Evolutionary conservation across 192 early-diverging fungal genomes (phyloP).

Genomic region (Dissophora globulifera): DNA sequence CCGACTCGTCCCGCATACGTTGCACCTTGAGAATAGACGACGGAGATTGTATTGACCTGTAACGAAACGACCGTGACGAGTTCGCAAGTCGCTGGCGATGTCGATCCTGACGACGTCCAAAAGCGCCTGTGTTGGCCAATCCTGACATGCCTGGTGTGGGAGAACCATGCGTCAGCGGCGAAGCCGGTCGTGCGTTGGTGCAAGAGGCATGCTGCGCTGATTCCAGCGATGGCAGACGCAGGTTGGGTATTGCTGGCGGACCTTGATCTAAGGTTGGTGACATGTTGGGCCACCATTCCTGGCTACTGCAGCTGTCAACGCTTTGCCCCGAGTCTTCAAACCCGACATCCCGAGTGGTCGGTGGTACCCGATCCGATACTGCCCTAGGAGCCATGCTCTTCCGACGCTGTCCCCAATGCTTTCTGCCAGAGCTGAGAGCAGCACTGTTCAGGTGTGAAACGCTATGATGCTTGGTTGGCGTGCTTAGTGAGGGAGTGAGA

Average conservation of each 20-base stretch:
- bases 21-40: too few species aligned
- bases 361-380: constrained; percentile 27
- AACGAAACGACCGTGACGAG: constrained; percentile 6
- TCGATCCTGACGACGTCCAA: constrained; percentile 26
- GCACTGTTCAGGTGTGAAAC: too few species aligned
- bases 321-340: constrained; percentile 7
- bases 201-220: too few species aligned
- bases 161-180: background rate
- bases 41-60: too few species aligned
- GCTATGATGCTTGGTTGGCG: too few species aligned
- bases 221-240: background rate
- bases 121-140: constrained; percentile 42
- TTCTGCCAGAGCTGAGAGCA: background rate
- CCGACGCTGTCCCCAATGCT: background rate
- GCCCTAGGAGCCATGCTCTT: constrained; percentile 30
- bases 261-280: background rate
- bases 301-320: constrained; percentile 15
- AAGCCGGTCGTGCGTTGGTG: too few species aligned
- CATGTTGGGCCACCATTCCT: constrained; percentile 1
- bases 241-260: background rate
- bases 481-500: background rate
- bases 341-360: constrained; percentile 35
- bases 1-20: background rate
- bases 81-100: background rate
- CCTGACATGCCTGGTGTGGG: constrained; percentile 4